These are phyloP conservation scores for Leonotis leonurus DNA, from an alignment of 257 asterid species.

Conservation along the genomic window DNA sequence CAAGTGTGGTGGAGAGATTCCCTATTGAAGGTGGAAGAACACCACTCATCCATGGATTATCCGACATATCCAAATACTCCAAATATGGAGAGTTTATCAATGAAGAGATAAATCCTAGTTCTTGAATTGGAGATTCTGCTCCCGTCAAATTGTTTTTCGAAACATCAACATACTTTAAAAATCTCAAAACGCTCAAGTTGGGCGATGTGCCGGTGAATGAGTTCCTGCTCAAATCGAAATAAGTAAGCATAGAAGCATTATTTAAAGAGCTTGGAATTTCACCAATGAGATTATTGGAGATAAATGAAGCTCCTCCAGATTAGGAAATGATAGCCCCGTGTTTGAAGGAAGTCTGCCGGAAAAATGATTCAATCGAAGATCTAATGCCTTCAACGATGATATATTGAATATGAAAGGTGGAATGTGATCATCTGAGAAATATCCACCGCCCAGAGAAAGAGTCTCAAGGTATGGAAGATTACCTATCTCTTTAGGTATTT, in stretches of 20 bases:
- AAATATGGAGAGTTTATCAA: constrained; percentile 18
- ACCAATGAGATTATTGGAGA: constrained; percentile 15
- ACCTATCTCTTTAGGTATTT: constrained; percentile 32
- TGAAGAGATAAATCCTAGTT: constrained; percentile 20
- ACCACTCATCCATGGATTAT: background rate
- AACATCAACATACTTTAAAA: constrained; percentile 5
- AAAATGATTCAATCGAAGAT: background rate
- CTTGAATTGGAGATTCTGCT: constrained; percentile 2
- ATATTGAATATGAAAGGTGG: constrained; percentile 21
- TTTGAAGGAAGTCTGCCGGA: constrained; percentile 10
- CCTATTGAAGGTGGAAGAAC: background rate
- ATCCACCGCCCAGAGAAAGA: background rate
- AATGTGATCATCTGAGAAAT: background rate
- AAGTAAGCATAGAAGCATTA: constrained; percentile 25
- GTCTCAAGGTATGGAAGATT: background rate
- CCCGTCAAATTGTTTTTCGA: constrained; percentile 33
- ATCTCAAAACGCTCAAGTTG: constrained; percentile 18
- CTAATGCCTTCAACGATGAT: background rate
- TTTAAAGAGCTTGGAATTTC: constrained; percentile 8
- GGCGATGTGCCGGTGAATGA: constrained; percentile 30
- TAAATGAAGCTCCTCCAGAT: constrained; percentile 16
- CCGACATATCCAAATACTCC: background rate
- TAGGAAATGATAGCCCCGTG: constrained; percentile 9
- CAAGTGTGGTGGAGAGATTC: constrained; percentile 10
- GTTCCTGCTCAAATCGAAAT: constrained; percentile 17